Percentiles rank a stretch among this genome's conserved stretches.
phyloP scores from a whole-genome alignment of 1,284 basidiomycete genomes.

The Hymenochaete sp. region DNA sequence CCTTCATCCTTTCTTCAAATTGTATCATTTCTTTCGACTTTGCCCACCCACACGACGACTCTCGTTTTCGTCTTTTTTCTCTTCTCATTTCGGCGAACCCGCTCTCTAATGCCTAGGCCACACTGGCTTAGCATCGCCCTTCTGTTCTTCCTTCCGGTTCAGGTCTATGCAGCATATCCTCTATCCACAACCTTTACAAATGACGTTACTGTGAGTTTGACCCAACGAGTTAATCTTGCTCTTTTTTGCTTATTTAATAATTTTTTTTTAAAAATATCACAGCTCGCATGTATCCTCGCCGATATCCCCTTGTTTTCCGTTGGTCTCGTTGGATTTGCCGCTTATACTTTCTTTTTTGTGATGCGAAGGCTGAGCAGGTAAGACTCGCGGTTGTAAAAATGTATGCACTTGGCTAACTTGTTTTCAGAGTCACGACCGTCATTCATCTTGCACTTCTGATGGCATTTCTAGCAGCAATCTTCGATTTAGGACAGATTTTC shows the following conservation, averaged over 20 bases:
- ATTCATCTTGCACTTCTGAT: constrained; percentile 50
- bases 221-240: neutral
- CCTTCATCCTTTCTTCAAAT: too few species aligned
- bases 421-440: constrained; percentile 38
- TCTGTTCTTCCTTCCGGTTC: constrained; percentile 2
- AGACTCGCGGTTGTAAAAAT: constrained; percentile 26
- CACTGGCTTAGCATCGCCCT: neutral
- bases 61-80: too few species aligned
- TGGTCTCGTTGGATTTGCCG: constrained; percentile 57
- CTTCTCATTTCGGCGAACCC: constrained; percentile 7
- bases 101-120: constrained; percentile 6
- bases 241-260: constrained; percentile 6
- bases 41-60: too few species aligned
- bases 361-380: constrained; percentile 51
- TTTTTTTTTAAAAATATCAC: constrained; percentile 9
- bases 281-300: constrained; percentile 53
- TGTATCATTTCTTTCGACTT: too few species aligned
- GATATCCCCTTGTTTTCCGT: constrained; percentile 63
- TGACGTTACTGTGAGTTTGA: constrained; percentile 19
- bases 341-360: constrained; percentile 51
- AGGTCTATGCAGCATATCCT: neutral
- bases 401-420: too few species aligned
- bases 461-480: constrained; percentile 51
- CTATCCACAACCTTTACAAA: constrained; percentile 12
- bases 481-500: constrained; percentile 56